Evolutionary conservation across 345 rosid genomes (phyloP).

Genomic region (Corymbia maculata): DNA sequence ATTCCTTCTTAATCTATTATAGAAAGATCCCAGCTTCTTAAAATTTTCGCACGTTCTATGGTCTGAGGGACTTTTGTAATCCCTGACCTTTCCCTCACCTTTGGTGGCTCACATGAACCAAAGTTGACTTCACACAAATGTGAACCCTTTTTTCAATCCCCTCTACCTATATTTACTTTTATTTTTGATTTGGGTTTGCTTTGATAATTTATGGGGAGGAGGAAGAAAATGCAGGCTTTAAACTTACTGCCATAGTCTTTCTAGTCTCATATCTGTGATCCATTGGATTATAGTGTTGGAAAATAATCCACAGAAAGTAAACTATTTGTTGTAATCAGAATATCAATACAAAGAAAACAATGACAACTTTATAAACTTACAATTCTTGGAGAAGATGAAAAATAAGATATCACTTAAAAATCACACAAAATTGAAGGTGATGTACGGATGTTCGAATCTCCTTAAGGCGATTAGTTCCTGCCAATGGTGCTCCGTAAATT

Average conservation of each 20-base stretch:
- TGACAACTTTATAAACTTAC: too few relatives aligned
- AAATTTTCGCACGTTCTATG: not conserved
- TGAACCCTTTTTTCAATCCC: not conserved
- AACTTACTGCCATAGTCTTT: not conserved
- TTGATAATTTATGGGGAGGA: not conserved
- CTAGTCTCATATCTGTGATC: not conserved
- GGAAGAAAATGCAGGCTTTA: not conserved
- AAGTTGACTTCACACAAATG: not conserved
- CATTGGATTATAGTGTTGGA: too few relatives aligned
- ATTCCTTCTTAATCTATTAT: not conserved
- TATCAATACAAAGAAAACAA: too few relatives aligned
- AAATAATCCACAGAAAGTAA: too few relatives aligned
- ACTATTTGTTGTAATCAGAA: too few relatives aligned
- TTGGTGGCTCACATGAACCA: not conserved
- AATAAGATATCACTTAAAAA: too few relatives aligned
- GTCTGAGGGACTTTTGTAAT: not conserved
- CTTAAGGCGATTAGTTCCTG: too few relatives aligned
- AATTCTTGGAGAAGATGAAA: too few relatives aligned
- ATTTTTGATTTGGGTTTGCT: not conserved
- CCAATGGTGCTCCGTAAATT: too few relatives aligned
- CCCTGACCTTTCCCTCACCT: not conserved
- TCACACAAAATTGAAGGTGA: too few relatives aligned
- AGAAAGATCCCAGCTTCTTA: not conserved
- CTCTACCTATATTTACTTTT: not conserved
- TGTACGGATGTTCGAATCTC: too few relatives aligned